These are phyloP conservation scores for Fusarium illudens DNA, from an alignment of 2,329 filamentous ascomycete genomes.

Conservation along the genomic window DNA sequence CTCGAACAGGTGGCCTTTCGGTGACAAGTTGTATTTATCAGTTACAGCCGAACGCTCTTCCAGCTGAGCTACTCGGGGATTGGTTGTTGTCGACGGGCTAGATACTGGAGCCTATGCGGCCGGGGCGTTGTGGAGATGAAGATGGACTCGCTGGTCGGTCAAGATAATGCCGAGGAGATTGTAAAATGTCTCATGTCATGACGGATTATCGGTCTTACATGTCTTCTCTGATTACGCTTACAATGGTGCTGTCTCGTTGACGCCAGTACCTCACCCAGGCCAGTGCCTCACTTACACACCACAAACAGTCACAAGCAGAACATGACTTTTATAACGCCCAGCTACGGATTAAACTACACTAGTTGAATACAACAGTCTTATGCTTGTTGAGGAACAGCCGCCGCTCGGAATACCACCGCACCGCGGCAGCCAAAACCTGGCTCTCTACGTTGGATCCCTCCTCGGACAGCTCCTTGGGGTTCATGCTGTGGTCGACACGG, in stretches of 20 bases:
- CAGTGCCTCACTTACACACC: not conserved
- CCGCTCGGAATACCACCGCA: slow-evolving; percentile 84
- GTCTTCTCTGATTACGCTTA: not conserved
- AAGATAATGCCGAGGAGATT: not conserved
- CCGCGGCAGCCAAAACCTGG: slow-evolving; percentile 80
- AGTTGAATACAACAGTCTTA: slow-evolving; percentile 80
- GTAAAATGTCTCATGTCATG: not conserved
- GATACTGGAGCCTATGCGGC: not conserved
- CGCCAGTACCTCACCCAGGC: not conserved
- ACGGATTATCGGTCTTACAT: not conserved
- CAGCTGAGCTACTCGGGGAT: slow-evolving; percentile 40
- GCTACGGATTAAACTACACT: not conserved
- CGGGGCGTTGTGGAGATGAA: not conserved
- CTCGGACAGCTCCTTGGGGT: slow-evolving; percentile 77
- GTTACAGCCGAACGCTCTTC: slow-evolving; percentile 43
- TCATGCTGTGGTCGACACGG: slow-evolving; percentile 79
- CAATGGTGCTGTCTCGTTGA: not conserved
- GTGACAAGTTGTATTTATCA: slow-evolving; percentile 27
- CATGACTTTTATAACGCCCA: slow-evolving; percentile 7
- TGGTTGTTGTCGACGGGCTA: not conserved
- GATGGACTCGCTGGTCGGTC: not conserved
- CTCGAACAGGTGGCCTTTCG: slow-evolving; percentile 37
- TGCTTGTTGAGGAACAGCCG: slow-evolving; percentile 79
- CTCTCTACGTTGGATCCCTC: slow-evolving; percentile 87
- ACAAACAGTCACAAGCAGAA: not conserved